Evolutionary conservation across 2,329 filamentous ascomycete species (phyloP), one percentile per base, ranked within the genome.

Genomic region (Pseudogymnoascus sp.): DNA sequence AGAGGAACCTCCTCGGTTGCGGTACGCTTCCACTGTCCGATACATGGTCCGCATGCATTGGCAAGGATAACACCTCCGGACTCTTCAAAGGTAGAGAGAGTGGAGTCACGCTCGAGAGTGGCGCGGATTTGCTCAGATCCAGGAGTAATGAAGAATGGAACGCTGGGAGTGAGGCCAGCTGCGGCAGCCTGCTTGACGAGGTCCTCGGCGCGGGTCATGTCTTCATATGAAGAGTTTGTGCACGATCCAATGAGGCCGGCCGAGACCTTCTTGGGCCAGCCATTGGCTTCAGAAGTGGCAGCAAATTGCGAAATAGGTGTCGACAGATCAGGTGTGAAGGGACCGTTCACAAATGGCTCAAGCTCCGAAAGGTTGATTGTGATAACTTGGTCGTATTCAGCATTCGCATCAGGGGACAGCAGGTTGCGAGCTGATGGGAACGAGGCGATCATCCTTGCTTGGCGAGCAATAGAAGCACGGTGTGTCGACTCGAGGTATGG

Each of bases 221-320:
- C 94, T 77, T 97, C 89, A 75, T 97, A 99, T 1, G 94, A 97
- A 74, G 90, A 96, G 82, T 99, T 99, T 59, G 94, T 99, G 81
- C 94, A 99, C 78, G 92, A 96, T 64, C 94, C 94, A 72, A 99
- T 99, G 61, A 99, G 82, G 60, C 92, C 92, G 27, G 94, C 93
- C 10, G 92, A 94, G 65, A 99, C 88, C 65, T 87, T 91, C 72
- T 90, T 84, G 1, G 94, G 94, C 94, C 94, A 99, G 59, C 88
- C 79, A 75, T 97, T 91, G 69, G 88, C 82, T 75, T 88, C 82
- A 21, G 97, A 90, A 1, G 88, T 87, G 63, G 90, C 83, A 72
- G 92, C 91, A 79, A 99, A 99, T 72, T 87, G 82, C 58, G 92
- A 97, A 61, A 99, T 78, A 4, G 94, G 93, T 0, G 92, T 97